Base-by-base conservation (phyloP, 2,329 filamentous ascomycete genomes). In the Clarireedia homoeocarpa region DNA sequence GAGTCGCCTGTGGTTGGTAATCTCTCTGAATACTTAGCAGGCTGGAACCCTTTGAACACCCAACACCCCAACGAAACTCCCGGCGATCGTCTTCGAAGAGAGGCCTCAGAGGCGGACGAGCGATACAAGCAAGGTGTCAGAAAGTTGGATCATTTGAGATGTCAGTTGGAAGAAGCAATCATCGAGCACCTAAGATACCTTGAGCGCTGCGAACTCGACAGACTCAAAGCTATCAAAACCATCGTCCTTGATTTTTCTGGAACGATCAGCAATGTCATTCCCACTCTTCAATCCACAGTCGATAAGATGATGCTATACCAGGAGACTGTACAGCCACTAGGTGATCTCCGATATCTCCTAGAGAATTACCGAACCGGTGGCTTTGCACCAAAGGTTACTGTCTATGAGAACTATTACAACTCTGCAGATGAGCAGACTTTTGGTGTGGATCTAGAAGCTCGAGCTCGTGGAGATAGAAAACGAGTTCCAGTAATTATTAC, bases 241-340 rank as follows among this genome's bases (percentile, higher is more conserved):
- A 95, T 99, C 52, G 86, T 99, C 60, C 81, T 99, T 45, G 95
- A 99, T 73, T 97, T 99, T 72, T 96, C 92, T 4, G 94, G 94
- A 47, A 91, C 92, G 39, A 89, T 99, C 71, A 92, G 92, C 77
- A 99, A 99, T 67, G 92, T 96, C 66, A 97, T 99, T 61, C 95
- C 94, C 17, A 95, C 89, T 67, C 76, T 99, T 60, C 94, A 97
- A 73, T 92, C 92, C 58, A 91, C 91, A 0, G 91, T 99, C 24
- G 94, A 99, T 74, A 91, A 95, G 70, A 96, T 99, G 91, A 91
- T 99, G 85, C 80, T 99, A 48, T 99, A 95, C 74, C 94, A 99
- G 71, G 94, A 99, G 76, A 97, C 94, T 0, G 89, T 99, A n/a
- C 94, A 97, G 71, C 94, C 94, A 5, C 71, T 85, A 48, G 88